phyloP scores from a whole-genome alignment of 257 asterid species.

The Mentha longifolia region DNA sequence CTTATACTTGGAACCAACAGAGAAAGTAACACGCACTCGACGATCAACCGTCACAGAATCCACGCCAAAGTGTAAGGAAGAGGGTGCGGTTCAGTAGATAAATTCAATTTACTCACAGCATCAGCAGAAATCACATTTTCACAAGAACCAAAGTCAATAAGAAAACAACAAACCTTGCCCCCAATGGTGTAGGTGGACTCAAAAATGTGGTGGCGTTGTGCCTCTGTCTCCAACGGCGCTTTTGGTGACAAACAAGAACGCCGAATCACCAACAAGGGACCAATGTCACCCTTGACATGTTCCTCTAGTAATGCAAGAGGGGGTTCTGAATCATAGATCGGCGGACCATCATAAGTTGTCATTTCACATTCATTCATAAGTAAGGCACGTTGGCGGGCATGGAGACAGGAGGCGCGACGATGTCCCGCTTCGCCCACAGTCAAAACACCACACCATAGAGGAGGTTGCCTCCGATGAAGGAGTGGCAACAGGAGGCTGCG shows the following conservation, averaged over 20 bases:
- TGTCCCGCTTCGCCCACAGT: neutral
- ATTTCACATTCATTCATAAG: constrained; percentile 2
- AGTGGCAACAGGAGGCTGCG: neutral
- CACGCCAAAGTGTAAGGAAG: neutral
- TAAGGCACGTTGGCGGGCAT: neutral
- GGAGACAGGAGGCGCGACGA: neutral
- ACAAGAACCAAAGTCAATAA: neutral
- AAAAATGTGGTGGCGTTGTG: neutral
- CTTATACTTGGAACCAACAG: neutral
- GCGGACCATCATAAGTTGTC: neutral
- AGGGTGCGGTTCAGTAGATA: neutral
- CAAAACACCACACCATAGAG: neutral
- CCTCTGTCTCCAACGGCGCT: neutral
- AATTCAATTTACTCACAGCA: neutral
- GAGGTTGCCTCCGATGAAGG: neutral
- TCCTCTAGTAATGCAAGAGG: neutral
- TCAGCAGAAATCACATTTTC: constrained; percentile 6
- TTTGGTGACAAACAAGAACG: neutral
- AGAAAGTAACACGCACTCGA: neutral
- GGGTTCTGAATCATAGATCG: neutral
- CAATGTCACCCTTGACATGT: neutral
- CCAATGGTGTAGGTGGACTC: constrained; percentile 7
- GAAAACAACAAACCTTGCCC: neutral
- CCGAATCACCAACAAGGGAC: neutral
- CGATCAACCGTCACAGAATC: neutral